These are phyloP conservation scores for Fusarium camptoceras DNA, from an alignment of 2,329 filamentous ascomycete genomes.

Conservation along the genomic window DNA sequence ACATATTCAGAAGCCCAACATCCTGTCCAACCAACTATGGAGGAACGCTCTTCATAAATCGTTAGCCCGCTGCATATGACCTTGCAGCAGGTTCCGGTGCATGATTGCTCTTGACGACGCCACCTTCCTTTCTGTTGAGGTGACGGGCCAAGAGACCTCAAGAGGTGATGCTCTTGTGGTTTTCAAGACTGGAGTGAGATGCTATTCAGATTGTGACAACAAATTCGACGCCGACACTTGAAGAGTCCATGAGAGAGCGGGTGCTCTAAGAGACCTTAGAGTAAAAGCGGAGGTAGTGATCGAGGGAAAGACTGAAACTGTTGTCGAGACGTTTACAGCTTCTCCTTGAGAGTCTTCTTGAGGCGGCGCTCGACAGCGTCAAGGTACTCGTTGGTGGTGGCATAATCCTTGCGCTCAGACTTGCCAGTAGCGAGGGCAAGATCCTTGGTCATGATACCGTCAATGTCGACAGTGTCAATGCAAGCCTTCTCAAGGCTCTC, in stretches of 20 bases:
- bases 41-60: slow-evolving; percentile 40
- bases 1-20: slow-evolving; percentile 36
- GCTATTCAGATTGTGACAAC: slow-evolving; percentile 31
- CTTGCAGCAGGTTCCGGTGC: slow-evolving; percentile 28
- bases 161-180: slow-evolving; percentile 18
- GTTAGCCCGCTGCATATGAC: slow-evolving; percentile 33
- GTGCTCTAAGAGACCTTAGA: slow-evolving; percentile 32
- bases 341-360: slow-evolving; percentile 82
- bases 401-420: slow-evolving; percentile 84
- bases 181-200: slow-evolving; percentile 16
- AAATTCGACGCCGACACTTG: slow-evolving; percentile 24
- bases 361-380: slow-evolving; percentile 91
- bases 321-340: slow-evolving; percentile 65
- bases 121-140: slow-evolving; percentile 15
- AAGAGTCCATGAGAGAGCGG: slow-evolving; percentile 27
- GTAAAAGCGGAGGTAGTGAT: slow-evolving; percentile 19
- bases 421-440: slow-evolving; percentile 94
- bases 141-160: slow-evolving; percentile 1
- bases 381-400: slow-evolving; percentile 92
- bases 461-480: slow-evolving; percentile 90
- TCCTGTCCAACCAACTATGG: slow-evolving; percentile 36
- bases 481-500: slow-evolving; percentile 93
- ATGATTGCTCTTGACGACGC: slow-evolving; percentile 37
- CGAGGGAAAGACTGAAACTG: slow-evolving; percentile 7
- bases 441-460: slow-evolving; percentile 99